Evolutionary conservation across 2,329 filamentous ascomycete genomes (phyloP), one percentile per base, ranked within the genome.

Genomic region (Trichoderma breve): DNA sequence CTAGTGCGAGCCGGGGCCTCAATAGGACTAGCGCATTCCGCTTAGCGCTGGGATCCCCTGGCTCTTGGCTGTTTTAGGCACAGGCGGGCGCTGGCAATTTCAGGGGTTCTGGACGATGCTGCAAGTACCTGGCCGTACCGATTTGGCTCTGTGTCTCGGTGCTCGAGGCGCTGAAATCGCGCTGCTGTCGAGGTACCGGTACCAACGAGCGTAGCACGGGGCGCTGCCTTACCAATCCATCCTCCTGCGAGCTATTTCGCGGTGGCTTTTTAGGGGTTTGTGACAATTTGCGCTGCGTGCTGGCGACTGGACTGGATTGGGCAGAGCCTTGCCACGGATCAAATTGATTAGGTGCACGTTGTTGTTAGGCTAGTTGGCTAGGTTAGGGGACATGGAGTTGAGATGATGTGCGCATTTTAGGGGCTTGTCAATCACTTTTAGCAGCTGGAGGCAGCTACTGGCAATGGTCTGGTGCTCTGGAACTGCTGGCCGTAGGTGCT

Each of bases 31-130:
- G 57, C n/a, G 66, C 28, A 15, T 11, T 5, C 21, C 11, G 12
- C 3, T 39, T 39, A 32, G 51, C 51, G 64, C 51, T 57, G 64
- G 64, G 51, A 55, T 66, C 51, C 51, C 63, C 64, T 58, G 53
- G 39, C 39, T 21, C 57, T 58, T 61, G 26, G 28, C 39, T 39
- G 14, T 21, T 69, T 53, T 61, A 11, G 65, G 66, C 39, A 61
- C 66, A 28, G 18, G 53, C 51, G 32, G 34, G 32, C 30, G 64
- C 64, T 67, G 64, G 3, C 36, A 51, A 61, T 69, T 69, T 69
- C 66, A 69, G 66, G 66, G 66, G 66, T 69, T 69, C 47, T 15
- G 30, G 30, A 47, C 47, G 15, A 9, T 11, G 26, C 36, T 6
- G 51, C 55, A 60, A 32, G 62, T 64, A 39, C 24, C 55, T 58